Conservation (phyloP, 176 grass and related monocot species). For the Bromus sterilis region DNA sequence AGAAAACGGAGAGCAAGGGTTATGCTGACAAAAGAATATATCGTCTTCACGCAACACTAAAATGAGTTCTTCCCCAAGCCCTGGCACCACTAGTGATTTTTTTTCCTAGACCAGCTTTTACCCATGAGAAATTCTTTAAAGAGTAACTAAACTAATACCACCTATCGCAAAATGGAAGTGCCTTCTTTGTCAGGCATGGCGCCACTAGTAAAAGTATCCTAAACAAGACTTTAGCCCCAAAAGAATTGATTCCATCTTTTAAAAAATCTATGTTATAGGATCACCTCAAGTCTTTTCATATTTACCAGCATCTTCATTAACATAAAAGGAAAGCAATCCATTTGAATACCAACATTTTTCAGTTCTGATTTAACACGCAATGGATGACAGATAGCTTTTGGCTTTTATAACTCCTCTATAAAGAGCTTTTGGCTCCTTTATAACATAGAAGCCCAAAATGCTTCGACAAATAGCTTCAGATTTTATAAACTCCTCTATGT, state of each 20-base stretch:
- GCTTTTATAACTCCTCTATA: background rate
- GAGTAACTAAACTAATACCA: background rate
- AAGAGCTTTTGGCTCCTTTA: too few species aligned
- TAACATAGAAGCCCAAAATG: background rate
- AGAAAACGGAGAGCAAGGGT: background rate
- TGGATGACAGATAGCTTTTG: background rate
- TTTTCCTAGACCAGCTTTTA: background rate
- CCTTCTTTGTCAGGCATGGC: background rate
- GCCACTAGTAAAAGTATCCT: background rate
- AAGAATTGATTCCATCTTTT: background rate
- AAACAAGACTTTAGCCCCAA: background rate
- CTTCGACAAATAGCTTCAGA: background rate
- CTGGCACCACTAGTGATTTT: background rate
- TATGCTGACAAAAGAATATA: background rate
- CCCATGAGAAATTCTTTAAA: background rate
- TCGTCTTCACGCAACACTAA: background rate
- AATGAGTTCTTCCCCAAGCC: background rate
- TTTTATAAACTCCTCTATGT: background rate
- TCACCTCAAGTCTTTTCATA: background rate
- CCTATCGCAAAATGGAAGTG: background rate
- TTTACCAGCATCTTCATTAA: background rate
- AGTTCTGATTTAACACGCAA: background rate
- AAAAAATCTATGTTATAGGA: background rate
- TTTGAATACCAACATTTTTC: background rate
- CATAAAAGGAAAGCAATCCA: background rate